Conservation (phyloP, 495 filamentous ascomycete genomes). For the Collariella sp. region DNA sequence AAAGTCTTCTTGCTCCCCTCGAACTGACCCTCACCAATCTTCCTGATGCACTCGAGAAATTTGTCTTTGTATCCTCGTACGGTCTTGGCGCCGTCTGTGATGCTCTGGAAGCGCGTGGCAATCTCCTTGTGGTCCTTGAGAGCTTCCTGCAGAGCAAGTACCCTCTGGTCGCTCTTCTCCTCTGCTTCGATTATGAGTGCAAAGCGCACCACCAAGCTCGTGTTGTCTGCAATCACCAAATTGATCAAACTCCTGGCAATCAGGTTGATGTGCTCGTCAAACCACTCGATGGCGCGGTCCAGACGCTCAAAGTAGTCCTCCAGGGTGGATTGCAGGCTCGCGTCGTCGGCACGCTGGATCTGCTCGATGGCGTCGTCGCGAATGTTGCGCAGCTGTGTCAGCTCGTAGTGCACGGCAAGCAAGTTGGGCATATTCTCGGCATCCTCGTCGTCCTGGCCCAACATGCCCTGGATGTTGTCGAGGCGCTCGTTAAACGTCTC, state of each 20-base stretch:
- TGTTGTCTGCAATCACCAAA: slow-evolving; percentile 73
- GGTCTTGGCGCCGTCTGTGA: slow-evolving; percentile 82
- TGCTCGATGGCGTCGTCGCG: slow-evolving; percentile 94
- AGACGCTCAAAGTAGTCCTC: slow-evolving; percentile 82
- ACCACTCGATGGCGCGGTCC: slow-evolving; percentile 81
- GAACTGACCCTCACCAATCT: slow-evolving; percentile 65
- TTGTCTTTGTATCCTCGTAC: slow-evolving; percentile 96
- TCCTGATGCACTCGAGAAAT: slow-evolving; percentile 71
- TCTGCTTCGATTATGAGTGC: slow-evolving; percentile 91
- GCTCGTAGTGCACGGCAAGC: slow-evolving; percentile 76
- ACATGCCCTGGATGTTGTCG: slow-evolving; percentile 59
- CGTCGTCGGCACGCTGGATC: slow-evolving; percentile 64
- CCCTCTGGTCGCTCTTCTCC: slow-evolving; percentile 88
- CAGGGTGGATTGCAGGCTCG: slow-evolving; percentile 66
- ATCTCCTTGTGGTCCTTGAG: slow-evolving; percentile 92
- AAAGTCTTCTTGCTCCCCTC: slow-evolving; percentile 67
- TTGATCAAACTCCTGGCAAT: slow-evolving; percentile 86
- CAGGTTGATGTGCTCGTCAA: slow-evolving; percentile 86
- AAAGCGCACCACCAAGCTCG: slow-evolving; percentile 78
- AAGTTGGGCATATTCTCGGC: slow-evolving; percentile 86
- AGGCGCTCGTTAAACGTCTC: slow-evolving; percentile 75
- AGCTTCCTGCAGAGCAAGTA: slow-evolving; percentile 83
- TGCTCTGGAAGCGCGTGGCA: slow-evolving; percentile 84
- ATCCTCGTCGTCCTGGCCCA: slow-evolving; percentile 75
- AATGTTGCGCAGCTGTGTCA: slow-evolving; percentile 86